Evolutionary conservation across 352 stramenopile species (phyloP).

Genomic region (Elongisporangium senticosum): DNA sequence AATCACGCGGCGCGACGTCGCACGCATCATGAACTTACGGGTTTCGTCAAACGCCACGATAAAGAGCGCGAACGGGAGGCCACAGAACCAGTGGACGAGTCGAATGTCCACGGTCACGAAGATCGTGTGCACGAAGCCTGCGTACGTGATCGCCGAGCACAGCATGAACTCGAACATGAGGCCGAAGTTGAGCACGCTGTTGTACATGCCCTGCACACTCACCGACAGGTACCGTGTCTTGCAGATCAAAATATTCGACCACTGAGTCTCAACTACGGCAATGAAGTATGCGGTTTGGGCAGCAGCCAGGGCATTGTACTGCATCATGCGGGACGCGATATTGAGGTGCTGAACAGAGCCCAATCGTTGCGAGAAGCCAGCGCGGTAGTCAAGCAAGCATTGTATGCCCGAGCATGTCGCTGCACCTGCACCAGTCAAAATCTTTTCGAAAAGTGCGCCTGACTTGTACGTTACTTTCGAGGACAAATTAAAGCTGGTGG

Average conservation of each 20-base stretch:
- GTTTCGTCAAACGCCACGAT: constrained; percentile 89
- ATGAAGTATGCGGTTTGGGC: constrained; percentile 87
- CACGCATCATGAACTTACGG: constrained; percentile 88
- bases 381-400: constrained; percentile 57
- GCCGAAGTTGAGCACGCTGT: constrained; percentile 90
- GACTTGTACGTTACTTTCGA: constrained; percentile 35
- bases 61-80: constrained; percentile 85
- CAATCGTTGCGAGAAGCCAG: constrained; percentile 37
- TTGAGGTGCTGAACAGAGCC: constrained; percentile 42
- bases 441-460: constrained; percentile 45
- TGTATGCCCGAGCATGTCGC: constrained; percentile 24
- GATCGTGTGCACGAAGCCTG: constrained; percentile 73
- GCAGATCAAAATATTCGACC: constrained; percentile 89
- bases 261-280: constrained; percentile 86
- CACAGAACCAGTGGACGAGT: constrained; percentile 89
- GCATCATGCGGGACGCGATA: constrained; percentile 85
- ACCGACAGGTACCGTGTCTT: constrained; percentile 91
- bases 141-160: constrained; percentile 79
- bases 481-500: constrained; percentile 22
- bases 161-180: constrained; percentile 92
- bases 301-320: constrained; percentile 76
- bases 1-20: constrained; percentile 63
- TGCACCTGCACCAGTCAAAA: constrained; percentile 24
- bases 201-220: constrained; percentile 89
- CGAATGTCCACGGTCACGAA: constrained; percentile 83